These are phyloP conservation scores for Cyclotella sp. DNA, from an alignment of 108 stramenopile genomes.

Conservation along the genomic window DNA sequence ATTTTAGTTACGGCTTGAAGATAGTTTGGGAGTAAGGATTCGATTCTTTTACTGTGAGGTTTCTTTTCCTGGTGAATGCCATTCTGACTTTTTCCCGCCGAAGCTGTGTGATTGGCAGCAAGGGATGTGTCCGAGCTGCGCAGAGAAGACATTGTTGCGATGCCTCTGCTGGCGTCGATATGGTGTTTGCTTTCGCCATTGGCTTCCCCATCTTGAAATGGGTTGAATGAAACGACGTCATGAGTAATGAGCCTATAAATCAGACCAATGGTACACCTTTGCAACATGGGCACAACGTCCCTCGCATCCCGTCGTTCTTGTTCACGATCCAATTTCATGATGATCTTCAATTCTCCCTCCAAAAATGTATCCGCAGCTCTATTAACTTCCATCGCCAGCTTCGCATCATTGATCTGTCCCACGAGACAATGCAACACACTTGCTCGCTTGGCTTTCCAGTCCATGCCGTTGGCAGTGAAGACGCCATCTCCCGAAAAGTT, in stretches of 20 bases:
- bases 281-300: conserved; percentile 80
- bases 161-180: conserved; percentile 1
- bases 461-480: conserved; percentile 90
- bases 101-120: background rate
- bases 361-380: conserved; percentile 62
- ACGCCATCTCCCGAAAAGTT: conserved; percentile 92
- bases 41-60: conserved; percentile 3
- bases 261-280: conserved; percentile 75
- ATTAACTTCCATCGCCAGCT: conserved; percentile 70
- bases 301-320: background rate
- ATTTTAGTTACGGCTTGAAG: conserved; percentile 85
- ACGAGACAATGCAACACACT: conserved; percentile 81
- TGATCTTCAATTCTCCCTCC: background rate
- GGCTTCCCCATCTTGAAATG: conserved; percentile 5
- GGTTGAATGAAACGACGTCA: conserved; percentile 33
- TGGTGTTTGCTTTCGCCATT: conserved; percentile 11
- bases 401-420: conserved; percentile 22
- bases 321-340: background rate
- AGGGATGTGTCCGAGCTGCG: conserved; percentile 10
- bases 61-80: background rate
- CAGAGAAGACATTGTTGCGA: conserved; percentile 13
- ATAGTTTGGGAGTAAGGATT: conserved; percentile 65
- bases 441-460: conserved; percentile 91
- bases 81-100: background rate
- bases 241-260: conserved; percentile 87